Conservation (phyloP, 2,329 filamentous ascomycete species). For the Cordyceps militaris region DNA sequence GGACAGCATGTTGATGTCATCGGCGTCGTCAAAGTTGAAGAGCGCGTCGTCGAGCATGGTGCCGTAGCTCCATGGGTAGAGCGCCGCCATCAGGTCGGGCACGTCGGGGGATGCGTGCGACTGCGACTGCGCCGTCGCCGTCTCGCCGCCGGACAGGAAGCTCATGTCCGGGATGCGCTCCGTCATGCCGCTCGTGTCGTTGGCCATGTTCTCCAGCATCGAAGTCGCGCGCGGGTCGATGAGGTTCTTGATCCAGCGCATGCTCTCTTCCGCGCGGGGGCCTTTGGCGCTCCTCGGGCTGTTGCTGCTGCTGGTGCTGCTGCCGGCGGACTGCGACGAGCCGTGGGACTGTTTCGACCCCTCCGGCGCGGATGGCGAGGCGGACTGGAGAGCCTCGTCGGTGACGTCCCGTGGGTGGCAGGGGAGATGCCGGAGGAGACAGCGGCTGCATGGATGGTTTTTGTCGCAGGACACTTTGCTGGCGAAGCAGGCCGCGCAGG, state of each 20-base stretch:
- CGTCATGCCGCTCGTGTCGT: constrained; percentile 1
- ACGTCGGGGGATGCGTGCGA: neutral
- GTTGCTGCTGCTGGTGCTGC: neutral
- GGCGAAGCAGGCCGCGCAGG: constrained; percentile 24
- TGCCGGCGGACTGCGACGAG: neutral
- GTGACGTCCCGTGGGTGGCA: constrained; percentile 5
- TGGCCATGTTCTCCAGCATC: constrained; percentile 18
- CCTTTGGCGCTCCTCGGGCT: neutral
- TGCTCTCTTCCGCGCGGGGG: neutral
- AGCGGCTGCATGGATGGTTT: constrained; percentile 20
- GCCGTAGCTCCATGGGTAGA: constrained; percentile 15
- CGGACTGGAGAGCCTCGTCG: neutral
- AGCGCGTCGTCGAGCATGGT: constrained; percentile 10
- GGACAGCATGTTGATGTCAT: constrained; percentile 3
- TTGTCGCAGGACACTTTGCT: constrained; percentile 25
- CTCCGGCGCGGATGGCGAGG: neutral
- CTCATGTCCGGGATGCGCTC: constrained; percentile 10
- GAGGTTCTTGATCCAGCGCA: constrained; percentile 21
- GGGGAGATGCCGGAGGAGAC: constrained; percentile 16
- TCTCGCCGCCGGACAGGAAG: neutral
- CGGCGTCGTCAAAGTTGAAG: constrained; percentile 1
- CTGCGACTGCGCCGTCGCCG: neutral
- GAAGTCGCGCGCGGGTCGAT: constrained; percentile 21
- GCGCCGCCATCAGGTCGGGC: constrained; percentile 11
- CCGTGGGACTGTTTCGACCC: neutral